These are phyloP conservation scores for Graphilbum fragrans DNA, from an alignment of 2,329 filamentous ascomycete species.

Conservation along the genomic window DNA sequence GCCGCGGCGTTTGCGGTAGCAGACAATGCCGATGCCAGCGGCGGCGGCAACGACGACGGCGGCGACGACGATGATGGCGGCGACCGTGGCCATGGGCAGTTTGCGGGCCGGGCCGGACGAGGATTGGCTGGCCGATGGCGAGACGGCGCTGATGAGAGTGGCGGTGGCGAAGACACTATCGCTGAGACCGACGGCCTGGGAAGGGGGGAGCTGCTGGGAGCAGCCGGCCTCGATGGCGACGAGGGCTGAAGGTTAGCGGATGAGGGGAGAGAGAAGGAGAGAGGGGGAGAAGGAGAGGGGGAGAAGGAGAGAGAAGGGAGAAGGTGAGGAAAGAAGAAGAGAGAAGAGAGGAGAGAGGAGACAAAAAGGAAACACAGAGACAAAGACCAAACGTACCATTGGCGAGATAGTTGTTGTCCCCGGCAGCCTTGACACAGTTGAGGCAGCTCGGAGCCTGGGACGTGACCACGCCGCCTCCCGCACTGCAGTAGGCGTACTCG, in stretches of 20 bases:
- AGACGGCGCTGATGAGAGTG: conserved; percentile 18
- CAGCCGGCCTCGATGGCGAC: conserved; percentile 40
- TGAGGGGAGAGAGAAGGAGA: neutral
- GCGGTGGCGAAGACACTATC: conserved; percentile 17
- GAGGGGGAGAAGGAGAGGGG: neutral
- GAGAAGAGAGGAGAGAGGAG: neutral
- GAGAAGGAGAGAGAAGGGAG: neutral
- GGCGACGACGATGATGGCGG: conserved; percentile 29
- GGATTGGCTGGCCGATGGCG: conserved; percentile 15
- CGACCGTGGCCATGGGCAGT: conserved; percentile 27
- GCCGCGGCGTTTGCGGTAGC: conserved; percentile 9
- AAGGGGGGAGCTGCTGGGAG: conserved; percentile 27
- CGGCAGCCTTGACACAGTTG: conserved; percentile 31
- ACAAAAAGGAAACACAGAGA: neutral
- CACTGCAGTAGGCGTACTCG: conserved; percentile 35
- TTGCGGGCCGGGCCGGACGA: conserved; percentile 6
- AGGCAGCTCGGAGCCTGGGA: conserved; percentile 26
- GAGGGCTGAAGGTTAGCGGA: conserved; percentile 25
- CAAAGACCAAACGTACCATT: conserved; percentile 30
- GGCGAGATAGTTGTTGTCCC: conserved; percentile 28
- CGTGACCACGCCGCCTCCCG: conserved; percentile 23
- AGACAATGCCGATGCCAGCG: conserved; percentile 29
- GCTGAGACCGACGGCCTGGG: conserved; percentile 15
- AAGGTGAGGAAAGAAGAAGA: too few species aligned
- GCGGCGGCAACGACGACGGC: conserved; percentile 24